Percentiles rank a stretch among this genome's conserved stretches.
Evolutionary conservation across 108 stramenopile genomes (phyloP).

Genomic region (Skeletonema tropicum): DNA sequence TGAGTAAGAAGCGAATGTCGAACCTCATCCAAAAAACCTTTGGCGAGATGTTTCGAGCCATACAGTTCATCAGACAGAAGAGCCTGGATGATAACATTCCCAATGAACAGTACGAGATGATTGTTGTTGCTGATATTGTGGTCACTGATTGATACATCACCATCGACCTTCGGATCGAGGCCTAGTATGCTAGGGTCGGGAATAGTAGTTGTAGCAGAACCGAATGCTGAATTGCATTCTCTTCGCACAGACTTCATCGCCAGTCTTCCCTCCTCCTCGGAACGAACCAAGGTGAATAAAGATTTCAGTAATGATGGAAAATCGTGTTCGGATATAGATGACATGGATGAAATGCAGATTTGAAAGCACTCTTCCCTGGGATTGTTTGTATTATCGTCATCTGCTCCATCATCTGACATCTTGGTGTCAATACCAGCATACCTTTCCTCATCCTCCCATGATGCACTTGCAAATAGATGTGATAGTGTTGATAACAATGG

Average conservation of each 20-base stretch:
- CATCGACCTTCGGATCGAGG: neutral
- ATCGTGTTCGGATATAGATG: conserved; percentile 45
- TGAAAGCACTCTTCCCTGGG: conserved; percentile 26
- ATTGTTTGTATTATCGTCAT: neutral
- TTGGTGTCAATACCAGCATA: neutral
- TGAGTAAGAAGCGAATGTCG: conserved; percentile 18
- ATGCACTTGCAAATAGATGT: conserved; percentile 8
- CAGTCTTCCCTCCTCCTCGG: conserved; percentile 24
- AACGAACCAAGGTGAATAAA: conserved; percentile 27
- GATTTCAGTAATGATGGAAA: conserved; percentile 44
- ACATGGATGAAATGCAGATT: conserved; percentile 36
- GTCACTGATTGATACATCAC: neutral
- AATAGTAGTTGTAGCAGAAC: neutral
- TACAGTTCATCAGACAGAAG: conserved; percentile 23
- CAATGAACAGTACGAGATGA: conserved; percentile 25
- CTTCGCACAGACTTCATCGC: conserved; percentile 34
- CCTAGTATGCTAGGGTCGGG: neutral
- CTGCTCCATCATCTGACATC: conserved; percentile 1
- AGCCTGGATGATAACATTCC: conserved; percentile 38
- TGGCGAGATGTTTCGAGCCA: conserved; percentile 25
- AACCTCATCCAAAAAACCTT: conserved; percentile 28
- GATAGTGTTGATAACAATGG: conserved; percentile 36
- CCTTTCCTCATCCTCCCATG: neutral
- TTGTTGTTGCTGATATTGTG: neutral
- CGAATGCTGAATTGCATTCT: conserved; percentile 28